Conservation (phyloP, 805 yeast species). For the Lachancea meyersii region DNA sequence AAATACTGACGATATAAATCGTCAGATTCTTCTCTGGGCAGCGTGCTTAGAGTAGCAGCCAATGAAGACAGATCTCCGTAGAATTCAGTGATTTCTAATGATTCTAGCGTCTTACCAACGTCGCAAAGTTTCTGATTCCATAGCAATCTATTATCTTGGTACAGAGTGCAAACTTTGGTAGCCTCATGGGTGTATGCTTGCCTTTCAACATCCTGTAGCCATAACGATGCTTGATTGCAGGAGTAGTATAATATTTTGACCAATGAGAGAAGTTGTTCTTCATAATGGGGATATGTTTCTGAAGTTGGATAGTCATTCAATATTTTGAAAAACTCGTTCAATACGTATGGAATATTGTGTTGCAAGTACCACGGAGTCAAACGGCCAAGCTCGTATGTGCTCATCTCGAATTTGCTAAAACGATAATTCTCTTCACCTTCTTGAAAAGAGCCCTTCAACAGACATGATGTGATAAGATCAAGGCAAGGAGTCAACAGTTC, state of each 20-base stretch:
- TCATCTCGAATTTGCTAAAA: slow-evolving; percentile 32
- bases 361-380: slow-evolving; percentile 45
- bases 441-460: slow-evolving; percentile 31
- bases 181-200: slow-evolving; percentile 21
- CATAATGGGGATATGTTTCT: slow-evolving; percentile 8
- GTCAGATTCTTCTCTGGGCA: slow-evolving; percentile 43
- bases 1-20: slow-evolving; percentile 47
- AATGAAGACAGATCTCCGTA: slow-evolving; percentile 62
- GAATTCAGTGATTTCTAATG: slow-evolving; percentile 56
- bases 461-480: slow-evolving; percentile 20
- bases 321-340: slow-evolving; percentile 38
- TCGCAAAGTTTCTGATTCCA: slow-evolving; percentile 60
- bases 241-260: slow-evolving; percentile 39
- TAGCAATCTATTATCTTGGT: slow-evolving; percentile 21
- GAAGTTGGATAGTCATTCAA: slow-evolving; percentile 22
- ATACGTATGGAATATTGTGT: slow-evolving; percentile 33
- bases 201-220: slow-evolving; percentile 26
- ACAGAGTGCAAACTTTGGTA: slow-evolving; percentile 30
- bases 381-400: slow-evolving; percentile 25
- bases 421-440: slow-evolving; percentile 37
- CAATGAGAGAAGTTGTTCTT: slow-evolving; percentile 30
- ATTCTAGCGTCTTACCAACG: slow-evolving; percentile 46
- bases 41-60: slow-evolving; percentile 37
- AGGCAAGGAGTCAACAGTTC: slow-evolving; percentile 18
- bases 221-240: slow-evolving; percentile 32